Evolutionary conservation across 441 rosid genomes (phyloP), one percentile per base, ranked within the genome.

Genomic region (Populus hybrid): DNA sequence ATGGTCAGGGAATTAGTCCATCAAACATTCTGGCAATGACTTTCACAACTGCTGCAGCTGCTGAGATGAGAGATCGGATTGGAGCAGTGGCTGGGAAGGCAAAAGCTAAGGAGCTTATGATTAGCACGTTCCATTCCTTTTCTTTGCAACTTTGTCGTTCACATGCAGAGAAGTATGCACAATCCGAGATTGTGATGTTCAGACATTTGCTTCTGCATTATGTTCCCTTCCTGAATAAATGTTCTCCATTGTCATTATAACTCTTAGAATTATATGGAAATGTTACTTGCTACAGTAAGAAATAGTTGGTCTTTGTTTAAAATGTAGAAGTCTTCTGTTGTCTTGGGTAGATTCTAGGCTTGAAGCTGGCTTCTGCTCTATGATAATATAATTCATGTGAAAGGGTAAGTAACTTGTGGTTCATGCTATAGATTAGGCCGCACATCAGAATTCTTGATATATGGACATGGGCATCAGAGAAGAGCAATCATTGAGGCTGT

Each of bases 51-150:
- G 97, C 99, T 42, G 99, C 99, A 68, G 93, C 95, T 81, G 82
- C 91, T 76, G 99, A 95, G 90, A 95, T 95, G 98, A 88, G 95
- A 85, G 97, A 92, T 79, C 95, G 97, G 61, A 86, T 95, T 69
- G 91, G 87, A 82, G 83, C 83, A 19, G 85, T 87, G 78, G 97
- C 97, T 72, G 97, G 99, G 83, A 95, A 94, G 87, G 85, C 91
- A 83, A 87, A 83, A 76, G 93, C 94, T 46, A 92, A 91, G 84
- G 93, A 92, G 32, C 88, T 94, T 79, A 89, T 84, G 76, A 91
- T 95, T 82, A 92, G 98, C 86, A 95, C 99, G 74, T 95, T 95
- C 79, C 99, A 95, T 88, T 94, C 99, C 34, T 95, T 94, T 86
- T 91, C 95, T 79, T 85, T 94, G 86, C 97, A 92, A 80, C 92